phyloP scores from a whole-genome alignment of 2,329 filamentous ascomycete genomes.

The Hymenoscyphus linearis region DNA sequence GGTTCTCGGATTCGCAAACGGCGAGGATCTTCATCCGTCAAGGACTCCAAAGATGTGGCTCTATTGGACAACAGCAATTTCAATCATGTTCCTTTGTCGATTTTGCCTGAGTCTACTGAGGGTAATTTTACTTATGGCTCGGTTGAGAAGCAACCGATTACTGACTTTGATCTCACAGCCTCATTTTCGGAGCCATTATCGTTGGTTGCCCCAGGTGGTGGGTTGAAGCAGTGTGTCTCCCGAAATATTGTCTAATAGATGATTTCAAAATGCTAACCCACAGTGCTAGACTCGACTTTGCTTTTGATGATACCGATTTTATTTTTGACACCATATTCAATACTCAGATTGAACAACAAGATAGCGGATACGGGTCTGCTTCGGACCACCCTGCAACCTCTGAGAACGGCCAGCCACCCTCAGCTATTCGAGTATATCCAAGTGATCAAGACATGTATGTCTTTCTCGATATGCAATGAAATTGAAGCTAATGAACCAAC shows the following conservation, averaged over 20 bases:
- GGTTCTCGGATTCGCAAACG: conserved; percentile 26
- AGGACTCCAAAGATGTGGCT: not conserved
- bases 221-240: conserved; percentile 35
- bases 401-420: conserved; percentile 10
- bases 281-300: conserved; percentile 34
- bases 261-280: not conserved
- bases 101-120: conserved; percentile 15
- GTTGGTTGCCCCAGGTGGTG: conserved; percentile 39
- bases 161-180: conserved; percentile 20
- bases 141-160: not conserved
- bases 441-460: conserved; percentile 27
- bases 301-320: conserved; percentile 36
- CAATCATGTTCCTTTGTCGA: conserved; percentile 18
- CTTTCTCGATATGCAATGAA: too few relatives aligned
- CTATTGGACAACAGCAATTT: conserved; percentile 15
- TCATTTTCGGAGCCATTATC: conserved; percentile 31
- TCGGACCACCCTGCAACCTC: conserved; percentile 14
- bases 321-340: conserved; percentile 24
- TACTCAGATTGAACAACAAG: conserved; percentile 13
- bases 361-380: conserved; percentile 18
- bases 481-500: not conserved
- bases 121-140: conserved; percentile 10
- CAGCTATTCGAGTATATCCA: conserved; percentile 20
- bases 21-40: conserved; percentile 1
- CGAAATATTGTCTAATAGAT: too few relatives aligned